A percentile compares a stretch with the other conserved stretches of the same genome.
These are phyloP conservation scores for Lupinus albus DNA, from an alignment of 306 rosid genomes.

Conservation along the genomic window DNA sequence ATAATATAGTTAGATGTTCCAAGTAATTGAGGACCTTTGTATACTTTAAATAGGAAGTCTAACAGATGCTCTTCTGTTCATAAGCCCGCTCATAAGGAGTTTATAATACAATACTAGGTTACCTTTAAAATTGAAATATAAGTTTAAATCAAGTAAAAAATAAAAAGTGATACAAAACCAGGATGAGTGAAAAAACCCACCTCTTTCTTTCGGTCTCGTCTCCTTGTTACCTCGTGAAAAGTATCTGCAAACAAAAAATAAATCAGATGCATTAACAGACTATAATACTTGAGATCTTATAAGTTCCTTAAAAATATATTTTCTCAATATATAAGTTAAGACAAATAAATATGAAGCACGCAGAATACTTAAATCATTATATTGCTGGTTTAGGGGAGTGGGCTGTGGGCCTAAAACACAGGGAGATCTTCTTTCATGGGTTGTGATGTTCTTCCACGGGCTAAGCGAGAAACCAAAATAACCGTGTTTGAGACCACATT, in stretches of 20 bases:
- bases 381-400: background rate
- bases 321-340: slow-evolving; percentile 15
- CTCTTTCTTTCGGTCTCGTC: slow-evolving; percentile 75
- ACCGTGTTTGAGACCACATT: no score
- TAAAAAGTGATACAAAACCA: background rate
- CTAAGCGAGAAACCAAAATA: no score
- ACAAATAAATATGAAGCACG: background rate
- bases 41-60: slow-evolving; percentile 23
- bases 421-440: no score
- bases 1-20: slow-evolving; percentile 4
- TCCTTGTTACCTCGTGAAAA: slow-evolving; percentile 77
- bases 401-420: no score
- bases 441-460: no score
- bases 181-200: slow-evolving; percentile 39
- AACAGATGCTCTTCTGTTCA: slow-evolving; percentile 15
- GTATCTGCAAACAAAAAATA: slow-evolving; percentile 63
- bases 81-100: slow-evolving; percentile 20
- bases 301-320: slow-evolving; percentile 2
- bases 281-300: background rate
- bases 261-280: slow-evolving; percentile 6
- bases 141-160: background rate
- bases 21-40: background rate
- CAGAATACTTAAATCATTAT: background rate
- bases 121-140: background rate
- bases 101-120: background rate